A percentile compares a stretch with the other conserved stretches of the same genome.
These are phyloP conservation scores for Lepiota subincarnata DNA, from an alignment of 768 basidiomycete genomes.

Conservation along the genomic window DNA sequence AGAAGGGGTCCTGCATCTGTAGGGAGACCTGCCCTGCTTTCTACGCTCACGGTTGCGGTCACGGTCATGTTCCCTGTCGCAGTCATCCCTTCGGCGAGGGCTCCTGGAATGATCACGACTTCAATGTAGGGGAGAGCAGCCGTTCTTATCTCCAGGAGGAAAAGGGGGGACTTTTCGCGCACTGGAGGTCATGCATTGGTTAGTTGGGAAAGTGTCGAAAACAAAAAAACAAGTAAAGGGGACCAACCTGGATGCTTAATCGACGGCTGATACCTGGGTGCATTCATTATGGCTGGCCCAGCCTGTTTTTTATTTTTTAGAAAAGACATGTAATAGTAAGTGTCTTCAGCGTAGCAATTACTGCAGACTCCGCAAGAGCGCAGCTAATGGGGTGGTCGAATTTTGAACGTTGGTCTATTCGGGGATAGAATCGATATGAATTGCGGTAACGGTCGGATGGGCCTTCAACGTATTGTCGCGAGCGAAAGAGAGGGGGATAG, in stretches of 20 bases:
- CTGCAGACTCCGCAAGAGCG: too few species aligned
- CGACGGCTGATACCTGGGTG: slow-evolving; percentile 27
- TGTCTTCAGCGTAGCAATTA: slow-evolving; percentile 36
- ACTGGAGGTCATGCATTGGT: slow-evolving; percentile 17
- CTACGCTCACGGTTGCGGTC: slow-evolving; percentile 23
- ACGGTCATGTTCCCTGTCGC: too few species aligned
- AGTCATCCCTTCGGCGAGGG: slow-evolving; percentile 22
- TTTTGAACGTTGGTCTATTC: slow-evolving; percentile 16
- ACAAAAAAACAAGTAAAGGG: neutral
- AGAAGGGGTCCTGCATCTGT: slow-evolving; percentile 19
- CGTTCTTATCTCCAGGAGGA: slow-evolving; percentile 34
- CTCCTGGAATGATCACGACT: slow-evolving; percentile 27
- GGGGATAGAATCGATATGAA: slow-evolving; percentile 9
- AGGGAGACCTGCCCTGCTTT: slow-evolving; percentile 12
- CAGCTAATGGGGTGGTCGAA: slow-evolving; percentile 31
- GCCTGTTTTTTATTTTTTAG: too few species aligned
- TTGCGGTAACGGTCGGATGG: slow-evolving; percentile 5
- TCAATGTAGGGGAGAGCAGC: slow-evolving; percentile 22
- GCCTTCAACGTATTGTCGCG: slow-evolving; percentile 1
- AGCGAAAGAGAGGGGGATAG: slow-evolving; percentile 3
- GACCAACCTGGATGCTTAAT: slow-evolving; percentile 30
- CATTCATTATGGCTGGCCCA: neutral
- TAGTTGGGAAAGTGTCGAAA: neutral
- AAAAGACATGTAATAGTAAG: slow-evolving; percentile 32
- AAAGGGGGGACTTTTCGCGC: slow-evolving; percentile 37